Evolutionary conservation across 495 filamentous ascomycete genomes (phyloP).

Genomic region (Staphylotrichum tortipilum): DNA sequence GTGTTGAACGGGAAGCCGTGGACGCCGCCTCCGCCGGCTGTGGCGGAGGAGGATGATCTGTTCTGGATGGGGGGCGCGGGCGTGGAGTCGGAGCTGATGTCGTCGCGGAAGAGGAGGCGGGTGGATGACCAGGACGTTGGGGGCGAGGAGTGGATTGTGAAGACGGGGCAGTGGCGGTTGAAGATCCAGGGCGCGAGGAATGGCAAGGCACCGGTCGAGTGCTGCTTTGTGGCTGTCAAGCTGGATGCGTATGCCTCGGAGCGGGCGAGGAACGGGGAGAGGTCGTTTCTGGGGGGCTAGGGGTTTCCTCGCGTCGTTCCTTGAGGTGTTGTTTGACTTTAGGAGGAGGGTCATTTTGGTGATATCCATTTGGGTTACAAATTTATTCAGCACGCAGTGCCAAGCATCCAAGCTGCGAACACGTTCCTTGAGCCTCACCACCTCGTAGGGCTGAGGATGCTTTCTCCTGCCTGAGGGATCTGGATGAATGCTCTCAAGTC

Average conservation of each 20-base stretch:
- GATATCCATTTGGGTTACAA: no score
- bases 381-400: no score
- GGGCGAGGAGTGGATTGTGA: slow-evolving; percentile 58
- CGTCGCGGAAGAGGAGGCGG: slow-evolving; percentile 44
- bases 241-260: slow-evolving; percentile 66
- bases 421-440: no score
- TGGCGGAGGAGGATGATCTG: background rate
- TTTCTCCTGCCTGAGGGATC: no score
- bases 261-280: slow-evolving; percentile 55
- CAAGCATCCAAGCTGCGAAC: no score
- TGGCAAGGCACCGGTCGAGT: slow-evolving; percentile 50
- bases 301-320: background rate
- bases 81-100: slow-evolving; percentile 7
- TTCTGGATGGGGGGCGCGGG: background rate
- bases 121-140: slow-evolving; percentile 19
- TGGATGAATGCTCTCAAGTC: no score
- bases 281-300: slow-evolving; percentile 51
- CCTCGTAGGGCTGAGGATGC: no score
- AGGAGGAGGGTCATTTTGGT: no score
- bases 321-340: no score
- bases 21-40: no score
- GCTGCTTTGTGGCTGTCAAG: slow-evolving; percentile 69
- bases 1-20: slow-evolving; percentile 57
- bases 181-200: slow-evolving; percentile 50
- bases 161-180: slow-evolving; percentile 73